Evolutionary conservation across 768 basidiomycete species (phyloP), one percentile per base, ranked within the genome.

Genomic region (Asterophora parasitica): DNA sequence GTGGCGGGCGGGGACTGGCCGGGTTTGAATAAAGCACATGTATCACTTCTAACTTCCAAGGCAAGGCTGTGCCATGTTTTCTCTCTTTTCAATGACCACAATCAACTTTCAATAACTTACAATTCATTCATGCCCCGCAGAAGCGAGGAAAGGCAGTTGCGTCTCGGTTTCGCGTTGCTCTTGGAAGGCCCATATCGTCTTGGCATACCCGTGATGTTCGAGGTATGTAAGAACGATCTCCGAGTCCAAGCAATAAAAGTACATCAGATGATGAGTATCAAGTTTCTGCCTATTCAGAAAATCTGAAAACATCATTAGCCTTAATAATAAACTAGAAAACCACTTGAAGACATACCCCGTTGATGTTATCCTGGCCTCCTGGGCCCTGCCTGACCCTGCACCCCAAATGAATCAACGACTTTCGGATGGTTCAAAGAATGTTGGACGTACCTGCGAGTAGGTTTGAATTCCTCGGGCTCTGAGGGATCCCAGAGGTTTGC

Each of bases 321-420:
- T n/a, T 12, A 39, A 49, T 12, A 39, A 49, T 26, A 58, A 49
- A 27, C 46, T 5, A 7, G 9, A 16, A 26, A 37, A 32, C 16
- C 7, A 4, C 5, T 35, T 16, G 10, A 36, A 7, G 17, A 49
- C 62, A 57, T 60, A 78, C 75, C 7, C 60, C 64, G 52, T 58
- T 68, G 41, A 87, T 79, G 58, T 70, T 78, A 59, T 87, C 85
- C 41, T 72, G 61, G 19, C 85, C 85, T 56, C 85, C 85, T 27
- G 85, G 85, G 36, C 73, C 75, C 62, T 87, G 73, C 50, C 83
- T 72, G 27, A 87, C 85, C 48, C 84, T 87, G 42, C 4, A 38
- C 16, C 46, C 37, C n/a, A 35, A 15, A n/a, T 28, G 48, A 33
- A 10, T 33, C 15, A 15, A 2, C 8, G 31, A 17, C 7, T 50